Evolutionary conservation across 768 basidiomycete species (phyloP).

Genomic region (Lactifluus echinatus): DNA sequence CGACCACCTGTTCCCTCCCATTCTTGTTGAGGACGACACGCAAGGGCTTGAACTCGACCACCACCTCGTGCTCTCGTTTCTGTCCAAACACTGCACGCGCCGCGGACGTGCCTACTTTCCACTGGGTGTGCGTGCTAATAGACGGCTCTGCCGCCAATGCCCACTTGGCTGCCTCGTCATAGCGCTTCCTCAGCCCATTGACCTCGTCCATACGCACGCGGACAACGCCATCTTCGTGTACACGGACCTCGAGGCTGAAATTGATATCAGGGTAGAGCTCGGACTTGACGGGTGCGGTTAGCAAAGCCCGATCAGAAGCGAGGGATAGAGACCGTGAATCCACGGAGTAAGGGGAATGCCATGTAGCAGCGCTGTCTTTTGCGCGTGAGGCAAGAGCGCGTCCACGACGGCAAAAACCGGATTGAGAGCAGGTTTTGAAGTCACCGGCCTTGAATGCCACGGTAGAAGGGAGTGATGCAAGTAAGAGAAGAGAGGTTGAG

Average conservation of each 20-base stretch:
- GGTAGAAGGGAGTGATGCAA: conserved; percentile 28
- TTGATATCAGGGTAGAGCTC: conserved; percentile 76
- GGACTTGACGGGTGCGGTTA: conserved; percentile 72
- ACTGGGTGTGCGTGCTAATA: conserved; percentile 49
- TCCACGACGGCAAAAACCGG: conserved; percentile 90
- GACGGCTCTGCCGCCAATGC: conserved; percentile 68
- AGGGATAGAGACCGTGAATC: conserved; percentile 47
- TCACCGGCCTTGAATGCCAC: conserved; percentile 69
- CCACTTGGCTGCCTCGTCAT: conserved; percentile 90
- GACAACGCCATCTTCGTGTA: conserved; percentile 83
- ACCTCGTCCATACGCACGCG: conserved; percentile 92
- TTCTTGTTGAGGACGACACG: conserved; percentile 61
- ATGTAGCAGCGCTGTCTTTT: conserved; percentile 43
- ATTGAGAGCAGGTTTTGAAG: conserved; percentile 92
- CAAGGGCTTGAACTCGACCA: conserved; percentile 68
- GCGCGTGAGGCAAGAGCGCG: conserved; percentile 76
- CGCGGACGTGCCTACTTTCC: conserved; percentile 58
- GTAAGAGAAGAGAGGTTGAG: conserved; percentile 25
- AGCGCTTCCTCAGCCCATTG: conserved; percentile 67
- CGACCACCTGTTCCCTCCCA: conserved; percentile 75
- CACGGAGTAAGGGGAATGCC: conserved; percentile 85
- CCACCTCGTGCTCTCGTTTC: conserved; percentile 54
- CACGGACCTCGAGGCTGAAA: conserved; percentile 73
- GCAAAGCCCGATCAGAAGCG: conserved; percentile 45
- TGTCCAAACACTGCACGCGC: conserved; percentile 57